phyloP scores from a whole-genome alignment of 352 stramenopile species.

The Pythium rhizo-oryzae region DNA sequence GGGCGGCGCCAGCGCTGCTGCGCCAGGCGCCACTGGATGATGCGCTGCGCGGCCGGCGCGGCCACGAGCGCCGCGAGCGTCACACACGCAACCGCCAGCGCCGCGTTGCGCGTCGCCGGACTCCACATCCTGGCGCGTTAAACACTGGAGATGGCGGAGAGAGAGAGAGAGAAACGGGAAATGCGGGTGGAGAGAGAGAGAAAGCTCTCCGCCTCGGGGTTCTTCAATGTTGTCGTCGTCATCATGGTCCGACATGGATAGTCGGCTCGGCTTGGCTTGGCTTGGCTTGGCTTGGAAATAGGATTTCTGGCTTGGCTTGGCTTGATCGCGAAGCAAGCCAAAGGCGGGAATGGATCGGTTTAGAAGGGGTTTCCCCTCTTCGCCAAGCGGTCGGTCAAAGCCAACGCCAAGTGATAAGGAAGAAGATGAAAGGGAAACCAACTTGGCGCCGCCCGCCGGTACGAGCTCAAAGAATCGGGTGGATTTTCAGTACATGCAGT shows the following conservation, averaged over 20 bases:
- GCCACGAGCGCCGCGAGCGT: constrained; percentile 6
- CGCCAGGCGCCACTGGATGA: constrained; percentile 13
- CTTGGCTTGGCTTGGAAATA: constrained; percentile 2
- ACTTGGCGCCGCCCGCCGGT: no score
- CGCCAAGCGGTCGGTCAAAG: no score
- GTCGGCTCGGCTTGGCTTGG: background rate
- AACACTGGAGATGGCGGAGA: background rate
- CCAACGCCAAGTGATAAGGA: no score
- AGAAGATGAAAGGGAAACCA: no score
- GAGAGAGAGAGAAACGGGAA: background rate
- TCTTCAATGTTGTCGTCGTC: constrained; percentile 10
- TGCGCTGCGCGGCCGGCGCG: constrained; percentile 7
- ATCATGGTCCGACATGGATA: constrained; percentile 10
- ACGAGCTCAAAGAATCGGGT: no score
- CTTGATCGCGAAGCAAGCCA: no score
- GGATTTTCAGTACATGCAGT: background rate
- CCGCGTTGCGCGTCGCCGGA: constrained; percentile 17
- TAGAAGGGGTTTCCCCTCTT: constrained; percentile 12
- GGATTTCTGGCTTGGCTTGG: background rate
- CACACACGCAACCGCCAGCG: constrained; percentile 13
- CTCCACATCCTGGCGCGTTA: constrained; percentile 14
- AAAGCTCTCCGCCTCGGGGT: background rate
- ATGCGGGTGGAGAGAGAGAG: background rate
- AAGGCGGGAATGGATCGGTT: constrained; percentile 9
- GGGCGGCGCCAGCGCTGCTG: background rate